These are phyloP conservation scores for Symbiodinium natans DNA, from an alignment of 73 alveolate genomes.

Conservation along the genomic window DNA sequence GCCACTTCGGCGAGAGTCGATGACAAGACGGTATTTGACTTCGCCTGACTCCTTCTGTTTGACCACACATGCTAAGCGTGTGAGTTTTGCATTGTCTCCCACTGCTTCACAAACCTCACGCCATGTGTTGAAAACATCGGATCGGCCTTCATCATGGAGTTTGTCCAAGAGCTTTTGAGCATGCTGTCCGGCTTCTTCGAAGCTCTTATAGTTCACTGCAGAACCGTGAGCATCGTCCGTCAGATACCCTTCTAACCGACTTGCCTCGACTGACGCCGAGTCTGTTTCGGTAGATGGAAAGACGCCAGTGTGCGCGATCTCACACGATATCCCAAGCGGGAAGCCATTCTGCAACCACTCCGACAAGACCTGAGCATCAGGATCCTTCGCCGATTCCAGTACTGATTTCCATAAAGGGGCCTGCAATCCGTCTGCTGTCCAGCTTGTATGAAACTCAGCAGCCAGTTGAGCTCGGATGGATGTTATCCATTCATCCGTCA, in stretches of 20 bases:
- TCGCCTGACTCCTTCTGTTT: background rate
- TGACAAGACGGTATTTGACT: constrained; percentile 1
- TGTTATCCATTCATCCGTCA: background rate
- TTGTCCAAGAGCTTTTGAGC: constrained; percentile 1
- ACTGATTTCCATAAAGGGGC: background rate
- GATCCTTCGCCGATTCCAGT: background rate
- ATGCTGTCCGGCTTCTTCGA: constrained; percentile 3
- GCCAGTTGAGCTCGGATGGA: background rate
- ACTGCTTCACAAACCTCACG: background rate
- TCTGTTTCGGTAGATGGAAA: background rate
- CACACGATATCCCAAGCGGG: background rate
- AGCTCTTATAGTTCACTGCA: background rate
- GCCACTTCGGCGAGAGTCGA: constrained; percentile 21
- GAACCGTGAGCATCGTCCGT: background rate
- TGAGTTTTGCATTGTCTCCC: background rate
- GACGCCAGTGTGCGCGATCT: background rate
- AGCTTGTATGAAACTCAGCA: too few relatives aligned
- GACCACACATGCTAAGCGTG: constrained; percentile 4
- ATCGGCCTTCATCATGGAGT: background rate
- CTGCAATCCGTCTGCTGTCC: constrained; percentile 38
- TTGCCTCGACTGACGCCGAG: constrained; percentile 32
- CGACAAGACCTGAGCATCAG: background rate
- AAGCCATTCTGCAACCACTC: background rate
- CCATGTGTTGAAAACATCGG: background rate
- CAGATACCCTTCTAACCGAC: background rate